Conservation (phyloP, 2,329 filamentous ascomycete species). For the Lasiodiplodia hormozganensis region DNA sequence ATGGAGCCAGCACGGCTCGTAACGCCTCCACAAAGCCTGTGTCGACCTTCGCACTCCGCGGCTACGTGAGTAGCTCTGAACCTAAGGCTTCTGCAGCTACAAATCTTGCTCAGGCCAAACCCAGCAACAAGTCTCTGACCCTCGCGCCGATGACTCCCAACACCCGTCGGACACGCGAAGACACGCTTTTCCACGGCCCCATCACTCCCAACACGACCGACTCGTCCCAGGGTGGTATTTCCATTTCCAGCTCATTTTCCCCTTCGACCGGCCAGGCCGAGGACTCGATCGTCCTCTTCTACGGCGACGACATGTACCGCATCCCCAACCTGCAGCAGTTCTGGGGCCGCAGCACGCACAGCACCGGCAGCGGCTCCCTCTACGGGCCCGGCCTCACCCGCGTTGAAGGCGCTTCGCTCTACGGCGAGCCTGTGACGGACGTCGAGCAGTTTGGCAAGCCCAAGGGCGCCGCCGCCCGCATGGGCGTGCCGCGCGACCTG, state of each 20-base stretch:
- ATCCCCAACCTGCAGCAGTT: constrained; percentile 54
- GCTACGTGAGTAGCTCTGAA: constrained; percentile 40
- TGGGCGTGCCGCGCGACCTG: constrained; percentile 53
- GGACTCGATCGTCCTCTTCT: constrained; percentile 57
- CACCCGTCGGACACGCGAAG: constrained; percentile 54
- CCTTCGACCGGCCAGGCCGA: constrained; percentile 44
- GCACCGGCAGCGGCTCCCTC: constrained; percentile 45
- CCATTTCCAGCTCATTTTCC: constrained; percentile 42
- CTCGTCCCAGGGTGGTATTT: constrained; percentile 50
- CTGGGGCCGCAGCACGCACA: constrained; percentile 48
- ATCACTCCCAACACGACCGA: constrained; percentile 40
- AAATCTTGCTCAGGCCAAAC: constrained; percentile 33
- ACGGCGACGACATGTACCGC: constrained; percentile 51
- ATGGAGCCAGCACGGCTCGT: constrained; percentile 40
- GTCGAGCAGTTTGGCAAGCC: constrained; percentile 51
- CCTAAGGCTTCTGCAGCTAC: constrained; percentile 30
- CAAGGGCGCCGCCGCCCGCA: constrained; percentile 47
- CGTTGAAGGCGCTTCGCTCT: constrained; percentile 50
- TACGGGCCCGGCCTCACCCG: constrained; percentile 50
- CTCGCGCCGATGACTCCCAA: constrained; percentile 60
- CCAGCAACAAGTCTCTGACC: constrained; percentile 42
- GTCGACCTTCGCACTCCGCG: constrained; percentile 45
- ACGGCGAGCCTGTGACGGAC: constrained; percentile 52
- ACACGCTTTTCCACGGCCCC: constrained; percentile 53
- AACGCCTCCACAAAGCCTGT: constrained; percentile 33